Percentiles rank a stretch among this genome's conserved stretches.
Evolutionary conservation across 768 basidiomycete genomes (phyloP).

Genomic region (Termitomyces sp.): DNA sequence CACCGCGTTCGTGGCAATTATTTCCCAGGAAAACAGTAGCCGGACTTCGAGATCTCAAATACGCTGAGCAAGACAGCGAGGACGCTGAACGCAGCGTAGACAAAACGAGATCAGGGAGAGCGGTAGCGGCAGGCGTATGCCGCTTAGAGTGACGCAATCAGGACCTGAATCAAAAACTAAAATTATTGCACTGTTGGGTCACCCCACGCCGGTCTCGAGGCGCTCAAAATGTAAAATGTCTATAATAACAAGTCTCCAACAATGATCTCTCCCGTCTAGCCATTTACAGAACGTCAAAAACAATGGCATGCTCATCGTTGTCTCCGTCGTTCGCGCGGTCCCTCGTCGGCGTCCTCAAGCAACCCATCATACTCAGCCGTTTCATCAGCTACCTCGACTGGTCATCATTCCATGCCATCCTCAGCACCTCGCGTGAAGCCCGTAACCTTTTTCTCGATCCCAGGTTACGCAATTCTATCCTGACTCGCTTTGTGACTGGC

Average conservation of each 20-base stretch:
- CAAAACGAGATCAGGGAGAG: background rate
- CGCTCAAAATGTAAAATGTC: conserved; percentile 5
- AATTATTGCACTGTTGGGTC: conserved; percentile 2
- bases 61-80: background rate
- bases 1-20: background rate
- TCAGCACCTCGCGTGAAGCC: conserved; percentile 28
- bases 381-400: conserved; percentile 30
- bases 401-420: conserved; percentile 31
- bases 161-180: conserved; percentile 2
- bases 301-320: background rate
- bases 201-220: conserved; percentile 7
- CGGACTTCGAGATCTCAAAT: background rate
- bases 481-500: conserved; percentile 51
- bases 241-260: background rate
- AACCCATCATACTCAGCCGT: conserved; percentile 19
- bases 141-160: conserved; percentile 5
- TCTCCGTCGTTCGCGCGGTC: background rate
- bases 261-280: background rate
- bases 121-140: no score
- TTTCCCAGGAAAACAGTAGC: no score
- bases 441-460: conserved; percentile 24
- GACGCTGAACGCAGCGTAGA: background rate
- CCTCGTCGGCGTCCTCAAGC: conserved; percentile 10
- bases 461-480: conserved; percentile 30
- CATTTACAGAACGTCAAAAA: background rate